Evolutionary conservation across 225 moss, liverwort and hornwort species (phyloP).

Genomic region (Polytrichum formosum): DNA sequence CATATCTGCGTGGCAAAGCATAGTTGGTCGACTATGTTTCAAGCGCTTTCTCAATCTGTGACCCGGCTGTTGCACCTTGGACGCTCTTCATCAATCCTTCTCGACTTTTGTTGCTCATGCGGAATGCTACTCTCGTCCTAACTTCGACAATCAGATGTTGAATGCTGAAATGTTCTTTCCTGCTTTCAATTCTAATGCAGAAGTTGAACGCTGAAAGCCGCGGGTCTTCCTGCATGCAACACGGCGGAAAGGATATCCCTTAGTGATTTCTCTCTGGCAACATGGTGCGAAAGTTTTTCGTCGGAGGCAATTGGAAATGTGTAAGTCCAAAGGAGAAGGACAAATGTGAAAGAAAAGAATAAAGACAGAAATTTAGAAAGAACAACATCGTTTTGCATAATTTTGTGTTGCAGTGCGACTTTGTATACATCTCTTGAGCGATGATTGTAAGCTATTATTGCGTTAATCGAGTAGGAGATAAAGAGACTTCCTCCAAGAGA

Average conservation of each 20-base stretch:
- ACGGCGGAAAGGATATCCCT: too few relatives aligned
- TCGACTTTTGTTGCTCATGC: too few relatives aligned
- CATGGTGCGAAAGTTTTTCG: slow-evolving; percentile 80
- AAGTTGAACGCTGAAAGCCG: background rate
- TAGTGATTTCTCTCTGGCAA: slow-evolving; percentile 2
- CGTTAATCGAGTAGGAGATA: too few relatives aligned
- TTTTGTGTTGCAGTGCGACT: too few relatives aligned
- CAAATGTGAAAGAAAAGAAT: background rate
- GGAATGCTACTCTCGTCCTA: background rate
- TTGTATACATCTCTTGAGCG: too few relatives aligned
- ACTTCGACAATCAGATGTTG: background rate
- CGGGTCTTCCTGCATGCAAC: background rate
- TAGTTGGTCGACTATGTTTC: too few relatives aligned
- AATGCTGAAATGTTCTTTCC: background rate
- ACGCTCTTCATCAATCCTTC: too few relatives aligned
- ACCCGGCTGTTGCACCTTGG: too few relatives aligned
- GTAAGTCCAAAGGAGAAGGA: slow-evolving; percentile 31
- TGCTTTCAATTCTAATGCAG: background rate
- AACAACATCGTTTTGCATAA: background rate
- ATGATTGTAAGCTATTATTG: too few relatives aligned
- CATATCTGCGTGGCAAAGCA: slow-evolving; percentile 1
- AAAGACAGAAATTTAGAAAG: background rate
- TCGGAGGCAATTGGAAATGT: slow-evolving; percentile 98
- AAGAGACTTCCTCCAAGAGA: background rate
- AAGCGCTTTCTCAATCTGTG: too few relatives aligned